These are phyloP conservation scores for Tilletia indica DNA, from an alignment of 1,284 basidiomycete genomes.

Conservation along the genomic window DNA sequence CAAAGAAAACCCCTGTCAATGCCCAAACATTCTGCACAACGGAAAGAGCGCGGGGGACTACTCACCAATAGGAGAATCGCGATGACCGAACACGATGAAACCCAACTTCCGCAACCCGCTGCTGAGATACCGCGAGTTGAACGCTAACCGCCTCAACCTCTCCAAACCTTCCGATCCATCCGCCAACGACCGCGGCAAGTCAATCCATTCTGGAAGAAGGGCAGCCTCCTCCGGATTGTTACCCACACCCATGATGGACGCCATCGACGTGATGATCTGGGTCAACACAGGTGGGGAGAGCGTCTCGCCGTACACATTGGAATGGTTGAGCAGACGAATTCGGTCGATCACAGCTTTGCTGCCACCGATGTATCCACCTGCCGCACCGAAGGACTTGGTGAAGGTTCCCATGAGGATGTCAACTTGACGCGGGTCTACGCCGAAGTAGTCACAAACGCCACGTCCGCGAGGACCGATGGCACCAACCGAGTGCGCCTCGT, in stretches of 20 bases:
- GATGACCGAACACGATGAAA: constrained; percentile 92
- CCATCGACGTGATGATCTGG: constrained; percentile 89
- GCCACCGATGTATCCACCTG: constrained; percentile 92
- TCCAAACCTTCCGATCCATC: constrained; percentile 68
- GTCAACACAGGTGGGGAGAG: constrained; percentile 87
- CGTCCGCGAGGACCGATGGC: constrained; percentile 90
- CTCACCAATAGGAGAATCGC: constrained; percentile 74
- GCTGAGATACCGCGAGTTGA: constrained; percentile 91
- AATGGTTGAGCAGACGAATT: constrained; percentile 78
- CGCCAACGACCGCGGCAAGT: constrained; percentile 42
- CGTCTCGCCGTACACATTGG: constrained; percentile 83
- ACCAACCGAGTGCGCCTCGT: constrained; percentile 97
- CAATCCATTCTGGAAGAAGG: constrained; percentile 48
- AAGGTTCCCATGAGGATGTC: constrained; percentile 99
- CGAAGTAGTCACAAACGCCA: constrained; percentile 93
- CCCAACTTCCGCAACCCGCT: constrained; percentile 84
- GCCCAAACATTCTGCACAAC: no score
- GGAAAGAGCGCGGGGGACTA: background rate
- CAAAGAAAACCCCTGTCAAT: background rate
- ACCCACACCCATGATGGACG: constrained; percentile 82
- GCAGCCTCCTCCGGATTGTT: constrained; percentile 39
- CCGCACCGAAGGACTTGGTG: constrained; percentile 96
- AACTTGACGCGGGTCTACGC: constrained; percentile 73
- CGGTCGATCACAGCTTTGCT: constrained; percentile 75
- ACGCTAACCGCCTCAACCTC: constrained; percentile 81